A percentile compares a stretch with the other conserved stretches of the same genome.
Evolutionary conservation across 805 yeast genomes (phyloP).

Genomic region (Komagataella phaffii): DNA sequence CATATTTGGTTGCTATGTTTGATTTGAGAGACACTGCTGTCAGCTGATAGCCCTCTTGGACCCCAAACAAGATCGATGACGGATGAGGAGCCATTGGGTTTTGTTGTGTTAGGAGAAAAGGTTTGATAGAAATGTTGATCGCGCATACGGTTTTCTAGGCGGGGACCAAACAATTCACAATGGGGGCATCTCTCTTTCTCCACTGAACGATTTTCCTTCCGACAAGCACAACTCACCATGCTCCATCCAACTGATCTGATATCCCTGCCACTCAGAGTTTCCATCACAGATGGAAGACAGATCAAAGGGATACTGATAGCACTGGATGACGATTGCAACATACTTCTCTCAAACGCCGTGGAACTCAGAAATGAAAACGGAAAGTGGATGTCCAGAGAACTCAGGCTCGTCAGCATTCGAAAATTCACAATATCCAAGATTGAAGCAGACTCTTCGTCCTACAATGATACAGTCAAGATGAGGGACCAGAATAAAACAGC

Average conservation of each 20-base stretch:
- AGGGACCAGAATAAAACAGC: background rate
- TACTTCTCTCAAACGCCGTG: conserved; percentile 23
- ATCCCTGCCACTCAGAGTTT: conserved; percentile 14
- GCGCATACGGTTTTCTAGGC: background rate
- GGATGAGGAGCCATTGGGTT: conserved; percentile 1
- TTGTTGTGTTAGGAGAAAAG: background rate
- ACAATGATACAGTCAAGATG: conserved; percentile 5
- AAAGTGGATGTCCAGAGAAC: conserved; percentile 15
- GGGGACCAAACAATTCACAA: background rate
- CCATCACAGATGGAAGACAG: conserved; percentile 17
- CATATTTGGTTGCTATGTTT: conserved; percentile 18
- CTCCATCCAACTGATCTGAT: conserved; percentile 20
- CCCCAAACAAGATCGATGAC: conserved; percentile 5
- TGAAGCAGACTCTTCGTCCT: conserved; percentile 12
- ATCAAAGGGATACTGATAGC: conserved; percentile 26
- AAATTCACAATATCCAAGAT: conserved; percentile 20
- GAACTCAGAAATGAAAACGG: conserved; percentile 13
- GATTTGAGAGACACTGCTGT: conserved; percentile 17
- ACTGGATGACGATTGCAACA: conserved; percentile 27
- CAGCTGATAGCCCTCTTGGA: conserved; percentile 4
- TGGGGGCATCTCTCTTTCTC: background rate
- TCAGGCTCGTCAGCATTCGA: conserved; percentile 45
- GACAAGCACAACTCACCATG: conserved; percentile 5
- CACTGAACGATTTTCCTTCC: conserved; percentile 3
- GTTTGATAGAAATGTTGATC: background rate